Percentiles rank a stretch among this genome's conserved stretches.
These are phyloP conservation scores for Aspergillus thermomutatus DNA, from an alignment of 2,329 filamentous ascomycete species.

Conservation along the genomic window DNA sequence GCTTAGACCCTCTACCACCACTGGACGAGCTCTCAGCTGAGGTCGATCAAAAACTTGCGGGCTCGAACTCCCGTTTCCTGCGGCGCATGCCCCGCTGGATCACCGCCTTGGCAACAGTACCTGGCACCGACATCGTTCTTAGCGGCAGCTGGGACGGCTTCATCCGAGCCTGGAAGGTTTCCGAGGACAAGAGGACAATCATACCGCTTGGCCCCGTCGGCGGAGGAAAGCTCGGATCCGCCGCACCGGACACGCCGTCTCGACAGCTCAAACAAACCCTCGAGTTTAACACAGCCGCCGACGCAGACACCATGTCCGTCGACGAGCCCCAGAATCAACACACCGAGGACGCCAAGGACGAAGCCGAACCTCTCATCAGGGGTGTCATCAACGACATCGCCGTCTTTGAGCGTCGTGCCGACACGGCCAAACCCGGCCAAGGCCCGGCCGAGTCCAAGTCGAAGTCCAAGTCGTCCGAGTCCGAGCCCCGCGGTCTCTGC, in stretches of 20 bases:
- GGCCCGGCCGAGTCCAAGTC: slow-evolving; percentile 19
- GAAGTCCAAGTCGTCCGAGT: slow-evolving; percentile 37
- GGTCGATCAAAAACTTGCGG: slow-evolving; percentile 55
- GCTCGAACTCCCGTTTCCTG: slow-evolving; percentile 41
- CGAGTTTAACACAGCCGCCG: slow-evolving; percentile 26
- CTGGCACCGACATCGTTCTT: slow-evolving; percentile 85
- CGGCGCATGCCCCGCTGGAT: slow-evolving; percentile 76
- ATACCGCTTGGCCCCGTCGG: slow-evolving; percentile 69
- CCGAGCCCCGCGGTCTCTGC: slow-evolving; percentile 60
- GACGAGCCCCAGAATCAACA: slow-evolving; percentile 16
- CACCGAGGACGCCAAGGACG: slow-evolving; percentile 17
- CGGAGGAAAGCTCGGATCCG: slow-evolving; percentile 13
- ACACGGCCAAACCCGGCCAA: slow-evolving; percentile 24
- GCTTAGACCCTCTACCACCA: slow-evolving; percentile 68
- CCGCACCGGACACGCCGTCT: slow-evolving; percentile 26
- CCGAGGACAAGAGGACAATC: slow-evolving; percentile 75
- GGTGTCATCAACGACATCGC: slow-evolving; percentile 88
- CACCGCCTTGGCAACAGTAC: slow-evolving; percentile 80
- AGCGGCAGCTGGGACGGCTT: slow-evolving; percentile 93
- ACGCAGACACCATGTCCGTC: slow-evolving; percentile 23
- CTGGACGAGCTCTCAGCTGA: slow-evolving; percentile 72
- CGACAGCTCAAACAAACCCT: slow-evolving; percentile 34
- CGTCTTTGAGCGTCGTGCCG: slow-evolving; percentile 72
- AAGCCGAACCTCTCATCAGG: slow-evolving; percentile 47
- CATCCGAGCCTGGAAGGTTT: slow-evolving; percentile 80